Base-by-base conservation (phyloP, 306 rosid species). In the Luffa aegyptiaca region DNA sequence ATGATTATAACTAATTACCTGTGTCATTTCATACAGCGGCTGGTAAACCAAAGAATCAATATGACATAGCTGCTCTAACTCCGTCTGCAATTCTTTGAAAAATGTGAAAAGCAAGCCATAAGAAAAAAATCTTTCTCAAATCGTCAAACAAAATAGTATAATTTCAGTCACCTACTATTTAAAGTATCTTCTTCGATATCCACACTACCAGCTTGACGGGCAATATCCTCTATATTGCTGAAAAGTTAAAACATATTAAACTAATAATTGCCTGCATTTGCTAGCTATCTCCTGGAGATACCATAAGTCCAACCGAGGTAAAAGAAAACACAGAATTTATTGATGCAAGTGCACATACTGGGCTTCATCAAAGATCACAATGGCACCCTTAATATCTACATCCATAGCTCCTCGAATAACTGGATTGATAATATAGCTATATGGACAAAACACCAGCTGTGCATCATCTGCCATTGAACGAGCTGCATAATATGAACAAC, bases 221-320 rank as follows among this genome's bases (percentile, higher is more conserved):
- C 84, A 68, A 91, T 91, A 81, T 94, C 98, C 90, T 94, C 98
- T 77, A 94, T 94, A 83, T 94, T 94, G 87, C 98, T 94, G 93
- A 80, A 84, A 80, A 45, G 26, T 73, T n/a, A 61, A 57, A 61
- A 61, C 73, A 41, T n/a, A 44, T 18, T 51, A 37, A 75, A 21
- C 35, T 35, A 75, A 53, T 16, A 75, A 51, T 77, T 58, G 37
- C 37, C 70, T 39, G 53, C 55, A 57, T 57, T 77, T 42, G 68
- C 46, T 8, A 51, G 39, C 48, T 8, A 33, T 75, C 78, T 52
- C 46, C 44, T 75, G 48, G 36, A 31, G 35, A 4, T 36, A 33
- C 56, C 80, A 77, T 46, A 26, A 72, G 16, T 77, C 79, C 31
- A 75, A 75, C 64, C 16, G 17, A 52, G 49, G 26, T 51, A 75